A percentile compares a stretch with the other conserved stretches of the same genome.
Evolutionary conservation across 2,329 filamentous ascomycete genomes (phyloP).

Genomic region (Fusarium papillatum): DNA sequence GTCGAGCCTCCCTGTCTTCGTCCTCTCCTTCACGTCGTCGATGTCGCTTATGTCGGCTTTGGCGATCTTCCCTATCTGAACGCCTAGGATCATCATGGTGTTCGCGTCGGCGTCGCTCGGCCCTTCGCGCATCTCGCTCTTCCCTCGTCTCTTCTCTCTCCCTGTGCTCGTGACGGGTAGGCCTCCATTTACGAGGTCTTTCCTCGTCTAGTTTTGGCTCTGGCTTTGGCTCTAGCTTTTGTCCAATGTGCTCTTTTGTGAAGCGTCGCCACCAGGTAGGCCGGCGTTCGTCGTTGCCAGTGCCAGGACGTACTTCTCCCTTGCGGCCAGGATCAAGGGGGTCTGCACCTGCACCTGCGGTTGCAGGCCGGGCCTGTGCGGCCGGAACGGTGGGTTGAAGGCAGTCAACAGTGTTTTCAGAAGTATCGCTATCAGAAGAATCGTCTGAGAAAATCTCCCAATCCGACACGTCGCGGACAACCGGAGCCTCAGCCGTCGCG

Average conservation of each 20-base stretch:
- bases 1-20: slow-evolving; percentile 2
- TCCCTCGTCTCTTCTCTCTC: slow-evolving; percentile 6
- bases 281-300: background rate
- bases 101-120: slow-evolving; percentile 2
- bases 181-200: background rate
- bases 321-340: background rate
- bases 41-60: slow-evolving; percentile 8
- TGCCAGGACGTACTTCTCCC: slow-evolving; percentile 4
- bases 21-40: slow-evolving; percentile 6
- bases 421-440: slow-evolving; percentile 12
- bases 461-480: slow-evolving; percentile 12
- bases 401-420: slow-evolving; percentile 16
- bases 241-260: slow-evolving; percentile 10
- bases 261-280: slow-evolving; percentile 14
- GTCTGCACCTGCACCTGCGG: background rate
- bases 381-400: background rate
- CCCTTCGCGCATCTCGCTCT: slow-evolving; percentile 9
- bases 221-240: background rate
- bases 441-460: slow-evolving; percentile 17
- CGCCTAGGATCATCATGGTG: background rate
- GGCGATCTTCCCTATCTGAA: background rate
- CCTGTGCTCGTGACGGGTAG: background rate
- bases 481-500: slow-evolving; percentile 2
- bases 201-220: background rate
- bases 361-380: background rate